Percentiles rank a stretch among this genome's conserved stretches.
These are phyloP conservation scores for Notholithocarpus densiflorus DNA, from an alignment of 306 rosid genomes.

Conservation along the genomic window DNA sequence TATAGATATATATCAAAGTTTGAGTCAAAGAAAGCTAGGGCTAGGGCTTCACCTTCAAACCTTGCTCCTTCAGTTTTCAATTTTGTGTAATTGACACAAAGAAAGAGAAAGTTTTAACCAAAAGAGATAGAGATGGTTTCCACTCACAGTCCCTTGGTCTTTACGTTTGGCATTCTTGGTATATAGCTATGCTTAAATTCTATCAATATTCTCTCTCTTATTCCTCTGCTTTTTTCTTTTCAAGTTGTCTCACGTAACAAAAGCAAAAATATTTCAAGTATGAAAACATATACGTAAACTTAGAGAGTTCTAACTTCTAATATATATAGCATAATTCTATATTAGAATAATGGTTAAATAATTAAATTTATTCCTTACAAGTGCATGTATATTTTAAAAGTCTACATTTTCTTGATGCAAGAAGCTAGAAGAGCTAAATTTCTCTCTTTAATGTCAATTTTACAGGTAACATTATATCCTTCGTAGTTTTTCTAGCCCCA, in stretches of 20 bases:
- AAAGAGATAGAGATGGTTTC: conserved; percentile 2
- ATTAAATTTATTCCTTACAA: too few relatives aligned
- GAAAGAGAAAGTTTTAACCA: neutral
- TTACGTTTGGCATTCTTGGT: conserved; percentile 75
- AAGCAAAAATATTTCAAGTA: too few relatives aligned
- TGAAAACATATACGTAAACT: too few relatives aligned
- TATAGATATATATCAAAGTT: conserved; percentile 36
- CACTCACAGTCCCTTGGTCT: conserved; percentile 32
- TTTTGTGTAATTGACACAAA: neutral
- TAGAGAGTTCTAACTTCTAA: too few relatives aligned
- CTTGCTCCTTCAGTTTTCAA: conserved; percentile 13
- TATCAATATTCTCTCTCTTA: neutral
- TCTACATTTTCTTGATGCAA: too few relatives aligned
- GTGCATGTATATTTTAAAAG: too few relatives aligned
- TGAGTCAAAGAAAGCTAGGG: conserved; percentile 20
- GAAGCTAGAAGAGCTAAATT: neutral
- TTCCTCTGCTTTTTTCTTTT: neutral
- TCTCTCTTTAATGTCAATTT: neutral
- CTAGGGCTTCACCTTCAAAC: conserved; percentile 11
- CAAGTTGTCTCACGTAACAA: too few relatives aligned
- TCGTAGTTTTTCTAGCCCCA: conserved; percentile 83
- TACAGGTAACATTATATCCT: conserved; percentile 75
- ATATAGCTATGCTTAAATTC: neutral
- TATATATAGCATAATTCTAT: too few relatives aligned
- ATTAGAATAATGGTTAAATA: too few relatives aligned